These are phyloP conservation scores for Dioscorea alata DNA, from an alignment of 106 monocot species.

Conservation along the genomic window DNA sequence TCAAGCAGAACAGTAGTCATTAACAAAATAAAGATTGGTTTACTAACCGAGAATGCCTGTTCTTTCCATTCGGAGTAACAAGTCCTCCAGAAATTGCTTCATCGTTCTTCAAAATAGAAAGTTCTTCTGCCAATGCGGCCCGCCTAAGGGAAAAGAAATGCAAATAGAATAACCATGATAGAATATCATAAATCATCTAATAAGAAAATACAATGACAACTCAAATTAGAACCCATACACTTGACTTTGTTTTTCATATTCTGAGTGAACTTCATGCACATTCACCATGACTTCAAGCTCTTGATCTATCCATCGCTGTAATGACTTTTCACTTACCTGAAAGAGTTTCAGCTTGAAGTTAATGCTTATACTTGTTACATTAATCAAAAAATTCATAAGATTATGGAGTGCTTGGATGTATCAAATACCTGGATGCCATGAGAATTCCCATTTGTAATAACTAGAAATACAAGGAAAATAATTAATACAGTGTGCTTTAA, in stretches of 20 bases:
- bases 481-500: too few species aligned
- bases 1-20: too few species aligned
- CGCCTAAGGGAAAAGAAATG: constrained; percentile 35
- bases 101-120: constrained; percentile 64
- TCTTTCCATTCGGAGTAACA: constrained; percentile 59
- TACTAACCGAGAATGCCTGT: constrained; percentile 56
- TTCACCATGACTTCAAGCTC: constrained; percentile 96
- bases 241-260: constrained; percentile 98
- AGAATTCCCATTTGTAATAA: constrained; percentile 57
- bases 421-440: constrained; percentile 43
- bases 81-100: constrained; percentile 35
- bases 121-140: constrained; percentile 72
- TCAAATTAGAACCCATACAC: constrained; percentile 41
- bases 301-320: constrained; percentile 89
- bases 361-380: neutral
- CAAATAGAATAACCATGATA: too few species aligned
- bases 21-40: neutral
- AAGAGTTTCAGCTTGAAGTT: neutral
- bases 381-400: neutral
- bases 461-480: constrained; percentile 19
- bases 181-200: too few species aligned
- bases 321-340: constrained; percentile 83
- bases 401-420: neutral
- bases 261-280: constrained; percentile 82
- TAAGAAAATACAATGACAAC: too few species aligned